These are phyloP conservation scores for Arthrobotrys pseudoclavata DNA, from an alignment of 2,329 filamentous ascomycete species.

Conservation along the genomic window DNA sequence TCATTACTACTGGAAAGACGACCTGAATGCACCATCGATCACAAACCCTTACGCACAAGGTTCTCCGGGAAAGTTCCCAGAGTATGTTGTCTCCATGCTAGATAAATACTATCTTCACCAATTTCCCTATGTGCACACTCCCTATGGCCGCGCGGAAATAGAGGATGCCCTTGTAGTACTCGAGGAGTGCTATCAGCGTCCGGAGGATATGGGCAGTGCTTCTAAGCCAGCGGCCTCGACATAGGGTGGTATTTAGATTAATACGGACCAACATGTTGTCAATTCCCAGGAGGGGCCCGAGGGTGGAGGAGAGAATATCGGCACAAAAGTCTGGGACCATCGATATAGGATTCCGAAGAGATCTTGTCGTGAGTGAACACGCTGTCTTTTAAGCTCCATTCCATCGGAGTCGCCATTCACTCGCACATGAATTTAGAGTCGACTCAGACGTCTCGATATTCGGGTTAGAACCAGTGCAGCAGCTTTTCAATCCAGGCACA, in stretches of 20 bases:
- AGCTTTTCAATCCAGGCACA: neutral
- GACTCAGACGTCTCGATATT: neutral
- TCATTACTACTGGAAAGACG: conserved; percentile 5
- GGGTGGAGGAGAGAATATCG: neutral
- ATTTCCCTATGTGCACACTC: neutral
- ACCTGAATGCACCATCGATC: conserved; percentile 1
- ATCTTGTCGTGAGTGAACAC: neutral
- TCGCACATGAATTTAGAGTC: neutral
- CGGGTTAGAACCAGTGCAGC: neutral
- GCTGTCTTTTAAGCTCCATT: neutral
- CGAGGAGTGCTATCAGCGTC: conserved; percentile 21
- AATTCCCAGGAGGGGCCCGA: neutral
- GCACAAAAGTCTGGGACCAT: neutral
- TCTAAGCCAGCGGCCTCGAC: neutral
- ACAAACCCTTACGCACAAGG: conserved; percentile 6
- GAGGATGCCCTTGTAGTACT: neutral
- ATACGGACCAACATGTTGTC: neutral
- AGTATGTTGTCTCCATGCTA: conserved; percentile 4
- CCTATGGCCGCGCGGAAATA: neutral
- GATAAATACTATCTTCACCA: conserved; percentile 19
- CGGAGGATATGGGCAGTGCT: conserved; percentile 33
- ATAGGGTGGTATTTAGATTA: neutral
- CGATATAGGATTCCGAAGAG: neutral
- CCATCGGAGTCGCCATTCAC: neutral
- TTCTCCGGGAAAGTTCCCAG: neutral